Evolutionary conservation across 352 stramenopile species (phyloP).

Genomic region (Pythium plurisporium): DNA sequence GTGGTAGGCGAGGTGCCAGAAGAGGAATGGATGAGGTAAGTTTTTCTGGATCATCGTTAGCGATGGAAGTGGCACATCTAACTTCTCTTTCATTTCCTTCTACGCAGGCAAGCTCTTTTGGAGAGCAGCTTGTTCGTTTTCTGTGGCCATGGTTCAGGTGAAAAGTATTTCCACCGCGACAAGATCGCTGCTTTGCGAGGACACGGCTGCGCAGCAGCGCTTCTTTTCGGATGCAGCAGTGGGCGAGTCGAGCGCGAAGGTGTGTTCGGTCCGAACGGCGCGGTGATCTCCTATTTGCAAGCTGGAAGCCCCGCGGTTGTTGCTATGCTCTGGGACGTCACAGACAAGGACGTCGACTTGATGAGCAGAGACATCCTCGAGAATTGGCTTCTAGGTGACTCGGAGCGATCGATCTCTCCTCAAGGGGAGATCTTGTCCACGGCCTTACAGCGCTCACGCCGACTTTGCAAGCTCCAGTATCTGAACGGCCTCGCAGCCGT

Average conservation of each 20-base stretch:
- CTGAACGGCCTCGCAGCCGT: slow-evolving; percentile 95
- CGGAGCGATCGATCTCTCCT: neutral
- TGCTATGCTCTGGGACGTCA: slow-evolving; percentile 99
- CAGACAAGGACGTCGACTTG: slow-evolving; percentile 97
- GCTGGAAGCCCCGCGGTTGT: slow-evolving; percentile 93
- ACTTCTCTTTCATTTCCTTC: neutral
- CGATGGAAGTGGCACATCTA: too few species aligned
- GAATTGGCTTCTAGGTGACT: slow-evolving; percentile 56
- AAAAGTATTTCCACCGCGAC: slow-evolving; percentile 87
- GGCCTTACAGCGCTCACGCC: slow-evolving; percentile 37
- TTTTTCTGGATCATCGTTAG: neutral
- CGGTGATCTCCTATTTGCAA: slow-evolving; percentile 92
- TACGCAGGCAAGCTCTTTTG: slow-evolving; percentile 28
- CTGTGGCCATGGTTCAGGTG: slow-evolving; percentile 95
- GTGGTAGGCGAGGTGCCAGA: slow-evolving; percentile 44
- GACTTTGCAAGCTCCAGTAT: slow-evolving; percentile 91
- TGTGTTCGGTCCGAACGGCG: slow-evolving; percentile 93
- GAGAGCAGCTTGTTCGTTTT: slow-evolving; percentile 93
- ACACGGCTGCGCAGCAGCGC: slow-evolving; percentile 58
- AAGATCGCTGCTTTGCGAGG: slow-evolving; percentile 56
- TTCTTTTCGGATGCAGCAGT: slow-evolving; percentile 98
- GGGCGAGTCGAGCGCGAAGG: slow-evolving; percentile 82
- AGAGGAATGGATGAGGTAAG: slow-evolving; percentile 47
- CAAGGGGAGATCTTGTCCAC: neutral
- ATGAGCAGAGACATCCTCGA: slow-evolving; percentile 61